Percentiles rank a stretch among this genome's conserved stretches.
Evolutionary conservation across 495 filamentous ascomycete genomes (phyloP).

Genomic region (Hypomontagnella monticulosa): DNA sequence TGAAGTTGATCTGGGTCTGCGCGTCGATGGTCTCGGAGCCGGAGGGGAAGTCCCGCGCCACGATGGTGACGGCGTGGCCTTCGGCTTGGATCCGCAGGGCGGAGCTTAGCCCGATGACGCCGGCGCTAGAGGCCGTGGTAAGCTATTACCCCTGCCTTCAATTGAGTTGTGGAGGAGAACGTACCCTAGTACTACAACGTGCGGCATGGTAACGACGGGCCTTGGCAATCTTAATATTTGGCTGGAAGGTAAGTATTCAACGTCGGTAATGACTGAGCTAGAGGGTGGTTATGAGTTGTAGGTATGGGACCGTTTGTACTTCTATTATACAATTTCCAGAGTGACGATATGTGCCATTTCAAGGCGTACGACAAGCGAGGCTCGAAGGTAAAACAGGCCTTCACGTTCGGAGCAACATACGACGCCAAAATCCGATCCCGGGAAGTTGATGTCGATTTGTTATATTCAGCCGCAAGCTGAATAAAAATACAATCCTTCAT

Average conservation of each 20-base stretch:
- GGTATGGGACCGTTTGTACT: too few species aligned
- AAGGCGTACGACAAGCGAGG: too few species aligned
- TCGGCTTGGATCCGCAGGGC: constrained; percentile 61
- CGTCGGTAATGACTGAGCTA: too few species aligned
- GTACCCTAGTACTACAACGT: constrained; percentile 59
- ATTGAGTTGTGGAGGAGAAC: background rate
- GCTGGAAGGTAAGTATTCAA: background rate
- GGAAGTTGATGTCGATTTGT: background rate
- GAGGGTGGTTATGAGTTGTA: too few species aligned
- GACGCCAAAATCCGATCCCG: background rate
- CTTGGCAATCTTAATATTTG: background rate
- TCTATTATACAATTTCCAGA: too few species aligned
- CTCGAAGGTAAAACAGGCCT: too few species aligned
- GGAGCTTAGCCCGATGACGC: constrained; percentile 66
- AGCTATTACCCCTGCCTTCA: background rate
- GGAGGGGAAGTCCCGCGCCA: constrained; percentile 66
- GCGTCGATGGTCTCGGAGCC: constrained; percentile 55
- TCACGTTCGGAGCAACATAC: too few species aligned
- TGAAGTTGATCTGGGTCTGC: constrained; percentile 64
- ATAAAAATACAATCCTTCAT: background rate
- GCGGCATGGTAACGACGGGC: constrained; percentile 21
- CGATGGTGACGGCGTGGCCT: constrained; percentile 59
- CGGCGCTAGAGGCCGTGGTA: constrained; percentile 59
- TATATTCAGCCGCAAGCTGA: background rate
- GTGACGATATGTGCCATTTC: background rate